Conservation (phyloP, 331 rosid species). For the Quercus tomentella region DNA sequence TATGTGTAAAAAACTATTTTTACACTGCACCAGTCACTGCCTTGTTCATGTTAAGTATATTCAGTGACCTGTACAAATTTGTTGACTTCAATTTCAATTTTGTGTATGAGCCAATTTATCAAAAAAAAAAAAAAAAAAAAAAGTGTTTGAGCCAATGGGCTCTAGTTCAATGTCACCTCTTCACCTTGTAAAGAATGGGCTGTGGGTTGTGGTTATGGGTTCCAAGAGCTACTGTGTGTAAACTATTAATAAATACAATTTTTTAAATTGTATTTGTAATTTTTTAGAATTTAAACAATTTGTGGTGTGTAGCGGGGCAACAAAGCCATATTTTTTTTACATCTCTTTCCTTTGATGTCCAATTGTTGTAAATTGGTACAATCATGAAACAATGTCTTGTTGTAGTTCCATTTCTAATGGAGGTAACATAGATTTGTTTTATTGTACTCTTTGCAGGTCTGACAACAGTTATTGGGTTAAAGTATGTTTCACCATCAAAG, state of each 20-base stretch:
- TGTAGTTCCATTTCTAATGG: neutral
- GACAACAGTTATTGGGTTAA: conserved; percentile 76
- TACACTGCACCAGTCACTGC: neutral
- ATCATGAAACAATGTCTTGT: neutral
- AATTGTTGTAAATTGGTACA: neutral
- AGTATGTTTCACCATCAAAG: conserved; percentile 60
- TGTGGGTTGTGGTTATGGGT: neutral
- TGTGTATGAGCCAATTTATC: neutral
- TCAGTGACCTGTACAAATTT: neutral
- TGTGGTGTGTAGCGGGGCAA: neutral
- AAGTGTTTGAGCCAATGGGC: neutral
- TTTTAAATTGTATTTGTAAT: neutral
- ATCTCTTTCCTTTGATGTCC: neutral
- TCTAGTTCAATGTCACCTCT: neutral
- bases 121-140: no score
- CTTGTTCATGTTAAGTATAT: neutral
- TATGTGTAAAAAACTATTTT: neutral
- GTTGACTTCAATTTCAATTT: neutral
- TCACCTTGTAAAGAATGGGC: neutral
- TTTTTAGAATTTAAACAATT: neutral
- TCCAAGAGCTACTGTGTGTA: neutral
- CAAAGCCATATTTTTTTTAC: neutral
- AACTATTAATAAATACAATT: neutral
- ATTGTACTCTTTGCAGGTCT: conserved; percentile 45
- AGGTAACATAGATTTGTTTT: neutral